Conservation (phyloP, 2,329 filamentous ascomycete genomes). For the Hypomyces perniciosus region DNA sequence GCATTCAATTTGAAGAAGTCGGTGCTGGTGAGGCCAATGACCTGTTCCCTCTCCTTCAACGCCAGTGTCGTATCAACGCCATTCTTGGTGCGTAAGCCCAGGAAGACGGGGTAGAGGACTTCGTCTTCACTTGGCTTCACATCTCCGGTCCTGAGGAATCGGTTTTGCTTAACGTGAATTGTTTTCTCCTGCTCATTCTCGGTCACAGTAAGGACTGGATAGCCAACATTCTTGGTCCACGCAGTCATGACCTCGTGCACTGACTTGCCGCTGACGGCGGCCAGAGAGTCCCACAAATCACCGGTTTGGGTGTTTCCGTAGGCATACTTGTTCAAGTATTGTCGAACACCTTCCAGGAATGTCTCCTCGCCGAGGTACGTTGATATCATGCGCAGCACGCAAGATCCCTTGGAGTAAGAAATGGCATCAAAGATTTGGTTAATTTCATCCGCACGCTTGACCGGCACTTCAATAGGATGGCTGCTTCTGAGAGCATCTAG, state of each 20-base stretch:
- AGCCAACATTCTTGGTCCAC: conserved; percentile 96
- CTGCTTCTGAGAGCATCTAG: conserved; percentile 90
- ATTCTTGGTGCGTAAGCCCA: conserved; percentile 78
- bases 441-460: conserved; percentile 91
- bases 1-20: conserved; percentile 98
- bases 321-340: conserved; percentile 93
- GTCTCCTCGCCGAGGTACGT: conserved; percentile 88
- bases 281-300: conserved; percentile 84
- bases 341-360: conserved; percentile 86
- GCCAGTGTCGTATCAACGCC: conserved; percentile 60
- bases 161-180: conserved; percentile 88
- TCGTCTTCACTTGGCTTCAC: conserved; percentile 89
- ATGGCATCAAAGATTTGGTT: conserved; percentile 99
- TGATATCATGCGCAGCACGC: conserved; percentile 94
- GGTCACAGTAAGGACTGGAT: conserved; percentile 81
- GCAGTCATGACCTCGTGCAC: conserved; percentile 87
- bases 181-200: conserved; percentile 57
- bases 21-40: conserved; percentile 69
- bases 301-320: conserved; percentile 90
- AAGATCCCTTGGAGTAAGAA: conserved; percentile 94
- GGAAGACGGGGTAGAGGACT: conserved; percentile 82
- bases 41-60: conserved; percentile 54
- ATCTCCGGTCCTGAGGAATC: conserved; percentile 87
- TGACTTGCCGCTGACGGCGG: conserved; percentile 84
- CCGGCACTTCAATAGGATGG: conserved; percentile 92